Evolutionary conservation across 441 rosid species (phyloP), one percentile per base, ranked within the genome.

Genomic region (Euphorbia corollata): DNA sequence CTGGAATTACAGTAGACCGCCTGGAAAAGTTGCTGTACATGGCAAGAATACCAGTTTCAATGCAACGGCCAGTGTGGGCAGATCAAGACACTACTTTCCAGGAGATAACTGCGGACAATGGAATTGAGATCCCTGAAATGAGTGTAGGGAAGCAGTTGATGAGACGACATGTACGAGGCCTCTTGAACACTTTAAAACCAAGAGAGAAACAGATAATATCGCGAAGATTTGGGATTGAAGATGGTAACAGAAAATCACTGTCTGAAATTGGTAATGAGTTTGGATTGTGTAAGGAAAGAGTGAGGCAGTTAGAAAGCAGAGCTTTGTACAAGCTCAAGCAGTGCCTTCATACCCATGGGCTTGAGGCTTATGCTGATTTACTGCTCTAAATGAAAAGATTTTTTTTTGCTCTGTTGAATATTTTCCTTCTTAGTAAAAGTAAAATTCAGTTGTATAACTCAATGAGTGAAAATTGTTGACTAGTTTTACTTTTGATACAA

Each of bases 211-310:
- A 59, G 75, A 89, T 93, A 73, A 86, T 93, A 63, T 80, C 65
- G 81, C 82, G 91, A 60, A 81, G 97, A 59, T 93, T 68, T 67
- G 97, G 97, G 61, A 82, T 93, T 16, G 90, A 81, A 59, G 96
- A 78, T 0, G 89, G 88, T 0, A 82, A 80, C 39, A 84, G 71
- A 70, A 80, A 79, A 69, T 85, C 96, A 0, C 77, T 91, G 48
- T 80, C 88, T 2, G 96, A 85, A 72, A 80, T 91, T 0, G 97
- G 97, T 18, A 73, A 74, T 39, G 70, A 81, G 24, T 79, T 79
- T 60, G 93, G 96, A 32, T 71, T 93, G 70, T 79, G 92, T 0
- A 86, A 83, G 81, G 96, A 93, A 75, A 77, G 95, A 70, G 92
- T 87, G 41, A 71, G 99, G 59, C 91, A 89, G 63, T 73, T 93